Base-by-base conservation (phyloP, 257 asterid genomes). In the Sherardia arvensis region DNA sequence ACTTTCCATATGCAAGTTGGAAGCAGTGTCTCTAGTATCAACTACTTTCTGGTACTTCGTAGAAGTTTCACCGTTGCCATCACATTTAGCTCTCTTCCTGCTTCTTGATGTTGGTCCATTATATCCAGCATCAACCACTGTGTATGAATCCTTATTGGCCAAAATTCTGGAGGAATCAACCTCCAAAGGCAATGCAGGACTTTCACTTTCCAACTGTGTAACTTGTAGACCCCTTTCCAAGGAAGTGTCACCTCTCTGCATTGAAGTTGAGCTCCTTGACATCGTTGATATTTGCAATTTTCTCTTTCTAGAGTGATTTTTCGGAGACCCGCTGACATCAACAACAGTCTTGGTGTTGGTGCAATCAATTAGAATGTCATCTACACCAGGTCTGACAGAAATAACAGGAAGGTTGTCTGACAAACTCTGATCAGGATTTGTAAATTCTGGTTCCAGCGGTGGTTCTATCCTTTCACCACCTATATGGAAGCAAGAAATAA, bases 61-160 rank as follows among this genome's bases (percentile, higher is more conserved):
- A 48, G 57, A 81, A 53, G 68, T 65, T 29, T 77, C 82, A 78
- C 73, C 82, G 68, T 69, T 73, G 67, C 59, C 85, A 65, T 74
- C 66, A 78, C 78, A 76, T 17, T 73, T 76, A 71, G 74, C 83
- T 80, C 95, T 87, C 84, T 89, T 92, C 73, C 97, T 82, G 78
- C 57, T 87, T 67, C 90, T 73, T 26, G 83, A 78, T 64, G 77
- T 66, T 15, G 82, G 80, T 58, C 55, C 70, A 29, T 29, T n/a
- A n/a, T n/a, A n/a, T n/a, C n/a, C n/a, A n/a, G n/a, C n/a, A n/a
- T n/a, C 77, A 76, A 59, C 66, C 43, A 64, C 56, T 74, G 68
- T 45, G 34, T 64, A 23, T 62, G 59, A 15, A 64, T 18, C 26
- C 36, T 76, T 64, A 61, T n/a, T 55, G 54, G 43, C 67, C 65